Evolutionary conservation across 1,284 basidiomycete genomes (phyloP).

Genomic region (Agroathelia rolfsii): DNA sequence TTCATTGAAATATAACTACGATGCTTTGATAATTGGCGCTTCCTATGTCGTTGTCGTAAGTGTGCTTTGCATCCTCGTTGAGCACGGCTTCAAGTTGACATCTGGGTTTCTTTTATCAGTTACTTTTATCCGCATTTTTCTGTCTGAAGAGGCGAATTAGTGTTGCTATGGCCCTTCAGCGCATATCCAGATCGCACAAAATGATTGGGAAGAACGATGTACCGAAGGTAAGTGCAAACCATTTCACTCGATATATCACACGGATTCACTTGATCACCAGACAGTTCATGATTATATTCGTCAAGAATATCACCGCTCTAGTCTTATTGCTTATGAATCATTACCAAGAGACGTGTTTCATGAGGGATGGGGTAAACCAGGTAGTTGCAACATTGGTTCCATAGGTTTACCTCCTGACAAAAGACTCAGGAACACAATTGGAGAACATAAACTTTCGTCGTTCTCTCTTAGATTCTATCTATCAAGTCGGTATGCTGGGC

Average conservation of each 20-base stretch:
- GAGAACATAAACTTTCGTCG: constrained; percentile 54
- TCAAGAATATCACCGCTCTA: constrained; percentile 72
- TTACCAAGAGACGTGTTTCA: constrained; percentile 64
- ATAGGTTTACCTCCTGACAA: neutral
- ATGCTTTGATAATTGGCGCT: constrained; percentile 53
- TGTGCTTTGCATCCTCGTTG: too few relatives aligned
- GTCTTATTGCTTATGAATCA: constrained; percentile 68
- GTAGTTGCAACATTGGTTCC: constrained; percentile 21
- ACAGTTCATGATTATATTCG: constrained; percentile 63
- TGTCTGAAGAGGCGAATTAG: constrained; percentile 60
- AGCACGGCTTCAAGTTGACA: constrained; percentile 89
- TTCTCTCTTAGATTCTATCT: constrained; percentile 54
- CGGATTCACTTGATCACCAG: too few relatives aligned
- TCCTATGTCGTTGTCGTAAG: constrained; percentile 58
- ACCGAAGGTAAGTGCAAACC: constrained; percentile 49
- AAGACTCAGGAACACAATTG: constrained; percentile 41
- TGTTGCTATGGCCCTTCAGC: constrained; percentile 48
- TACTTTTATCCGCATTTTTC: constrained; percentile 45
- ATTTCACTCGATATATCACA: too few relatives aligned
- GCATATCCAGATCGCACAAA: constrained; percentile 64
- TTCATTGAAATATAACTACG: constrained; percentile 50
- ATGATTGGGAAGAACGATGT: constrained; percentile 53
- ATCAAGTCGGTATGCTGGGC: constrained; percentile 44
- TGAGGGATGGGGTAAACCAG: constrained; percentile 75
- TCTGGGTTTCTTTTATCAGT: constrained; percentile 26